Evolutionary conservation across 2,329 filamentous ascomycete genomes (phyloP).

Genomic region (Rhexocercosporidium sp.): DNA sequence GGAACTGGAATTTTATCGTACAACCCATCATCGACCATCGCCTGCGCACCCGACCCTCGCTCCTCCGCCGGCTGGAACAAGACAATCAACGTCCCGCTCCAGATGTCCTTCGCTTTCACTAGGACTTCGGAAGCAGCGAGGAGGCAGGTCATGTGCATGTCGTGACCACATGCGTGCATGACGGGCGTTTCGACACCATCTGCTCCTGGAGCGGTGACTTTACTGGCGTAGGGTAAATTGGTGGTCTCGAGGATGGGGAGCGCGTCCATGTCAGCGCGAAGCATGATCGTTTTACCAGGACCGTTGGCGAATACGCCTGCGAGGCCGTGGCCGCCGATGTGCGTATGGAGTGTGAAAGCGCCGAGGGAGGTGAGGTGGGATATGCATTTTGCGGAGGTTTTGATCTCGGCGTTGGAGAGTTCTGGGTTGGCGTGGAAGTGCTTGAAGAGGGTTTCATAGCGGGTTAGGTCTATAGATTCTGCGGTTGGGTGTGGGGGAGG

Average conservation of each 20-base stretch:
- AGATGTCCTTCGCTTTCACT: slow-evolving; percentile 48
- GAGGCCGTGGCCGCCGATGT: slow-evolving; percentile 64
- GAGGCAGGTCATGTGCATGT: slow-evolving; percentile 65
- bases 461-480: slow-evolving; percentile 19
- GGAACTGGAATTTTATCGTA: slow-evolving; percentile 59
- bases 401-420: slow-evolving; percentile 59
- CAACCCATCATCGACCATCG: slow-evolving; percentile 65
- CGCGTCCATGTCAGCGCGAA: slow-evolving; percentile 68
- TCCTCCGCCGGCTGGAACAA: slow-evolving; percentile 74
- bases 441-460: slow-evolving; percentile 61
- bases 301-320: slow-evolving; percentile 62
- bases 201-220: slow-evolving; percentile 42
- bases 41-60: slow-evolving; percentile 62
- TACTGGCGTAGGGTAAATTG: slow-evolving; percentile 60
- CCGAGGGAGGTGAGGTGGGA: slow-evolving; percentile 43
- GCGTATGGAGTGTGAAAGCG: slow-evolving; percentile 50
- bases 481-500: neutral
- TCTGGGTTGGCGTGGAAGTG: slow-evolving; percentile 64
- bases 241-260: slow-evolving; percentile 63
- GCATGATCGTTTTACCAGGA: slow-evolving; percentile 56
- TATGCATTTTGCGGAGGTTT: slow-evolving; percentile 55
- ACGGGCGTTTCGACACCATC: slow-evolving; percentile 57
- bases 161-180: slow-evolving; percentile 74
- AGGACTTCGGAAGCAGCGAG: slow-evolving; percentile 61
- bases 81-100: slow-evolving; percentile 67